Evolutionary conservation across 495 filamentous ascomycete species (phyloP).

Genomic region (Lasiosphaeria hispida): DNA sequence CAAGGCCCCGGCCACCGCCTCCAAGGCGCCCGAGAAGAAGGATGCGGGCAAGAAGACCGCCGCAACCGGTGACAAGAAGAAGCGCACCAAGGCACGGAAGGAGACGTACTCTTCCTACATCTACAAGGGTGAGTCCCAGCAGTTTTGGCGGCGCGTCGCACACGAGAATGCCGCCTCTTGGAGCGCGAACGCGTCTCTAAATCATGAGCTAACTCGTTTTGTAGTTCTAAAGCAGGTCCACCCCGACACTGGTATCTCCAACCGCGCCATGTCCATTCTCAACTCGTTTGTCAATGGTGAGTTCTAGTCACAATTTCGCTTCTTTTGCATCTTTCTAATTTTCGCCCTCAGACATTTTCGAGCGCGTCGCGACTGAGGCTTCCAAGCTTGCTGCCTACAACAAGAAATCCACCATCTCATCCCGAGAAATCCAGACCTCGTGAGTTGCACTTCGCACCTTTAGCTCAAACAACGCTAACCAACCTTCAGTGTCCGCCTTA

Average conservation of each 20-base stretch:
- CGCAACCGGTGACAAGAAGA: constrained; percentile 97
- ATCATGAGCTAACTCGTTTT: constrained; percentile 18
- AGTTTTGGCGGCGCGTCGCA: neutral
- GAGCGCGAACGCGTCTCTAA: neutral
- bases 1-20: constrained; percentile 87
- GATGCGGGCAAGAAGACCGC: constrained; percentile 99
- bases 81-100: constrained; percentile 99
- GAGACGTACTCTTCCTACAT: constrained; percentile 99
- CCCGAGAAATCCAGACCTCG: constrained; percentile 98
- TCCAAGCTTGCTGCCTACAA: constrained; percentile 99
- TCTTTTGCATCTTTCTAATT: constrained; percentile 31
- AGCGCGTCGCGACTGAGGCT: constrained; percentile 97
- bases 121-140: constrained; percentile 83
- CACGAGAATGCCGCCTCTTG: too few relatives aligned
- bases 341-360: constrained; percentile 79
- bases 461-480: constrained; percentile 14
- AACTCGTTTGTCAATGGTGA: constrained; percentile 99
- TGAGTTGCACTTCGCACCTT: constrained; percentile 38
- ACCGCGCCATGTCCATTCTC: constrained; percentile 98
- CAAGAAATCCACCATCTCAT: constrained; percentile 99
- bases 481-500: constrained; percentile 71
- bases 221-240: constrained; percentile 99
- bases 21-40: constrained; percentile 88
- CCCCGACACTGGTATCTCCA: constrained; percentile 99
- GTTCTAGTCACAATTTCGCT: constrained; percentile 28